Evolutionary conservation across 805 yeast species (phyloP).

Genomic region (Schwanniomyces vanrijiae): DNA sequence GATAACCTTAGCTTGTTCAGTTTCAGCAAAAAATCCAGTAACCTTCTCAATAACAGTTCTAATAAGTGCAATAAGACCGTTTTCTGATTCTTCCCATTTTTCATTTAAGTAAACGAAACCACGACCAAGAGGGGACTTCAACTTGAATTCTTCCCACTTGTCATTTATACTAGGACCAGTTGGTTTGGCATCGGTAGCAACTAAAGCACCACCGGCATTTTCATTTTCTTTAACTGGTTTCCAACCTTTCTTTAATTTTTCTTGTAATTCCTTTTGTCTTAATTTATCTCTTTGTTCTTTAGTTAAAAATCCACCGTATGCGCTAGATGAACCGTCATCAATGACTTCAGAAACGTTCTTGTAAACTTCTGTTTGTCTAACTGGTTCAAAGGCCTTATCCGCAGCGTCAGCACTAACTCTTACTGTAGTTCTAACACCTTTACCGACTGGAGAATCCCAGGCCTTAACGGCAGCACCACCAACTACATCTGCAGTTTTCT

Average conservation of each 20-base stretch:
- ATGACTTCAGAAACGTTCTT: slow-evolving; percentile 85
- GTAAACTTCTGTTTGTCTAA: slow-evolving; percentile 84
- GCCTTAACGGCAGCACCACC: slow-evolving; percentile 88
- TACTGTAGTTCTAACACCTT: slow-evolving; percentile 85
- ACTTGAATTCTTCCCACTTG: slow-evolving; percentile 64
- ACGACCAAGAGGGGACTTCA: slow-evolving; percentile 70
- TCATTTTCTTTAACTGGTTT: slow-evolving; percentile 75
- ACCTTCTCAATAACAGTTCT: slow-evolving; percentile 80
- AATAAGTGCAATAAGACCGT: slow-evolving; percentile 78
- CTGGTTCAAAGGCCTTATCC: slow-evolving; percentile 91
- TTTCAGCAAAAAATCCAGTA: slow-evolving; percentile 90
- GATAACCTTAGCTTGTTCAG: slow-evolving; percentile 92
- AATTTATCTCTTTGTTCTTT: slow-evolving; percentile 78
- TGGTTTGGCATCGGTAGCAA: slow-evolving; percentile 77
- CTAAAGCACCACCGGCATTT: slow-evolving; percentile 78
- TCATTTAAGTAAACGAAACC: slow-evolving; percentile 58
- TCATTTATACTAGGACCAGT: slow-evolving; percentile 68
- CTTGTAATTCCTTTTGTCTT: slow-evolving; percentile 52
- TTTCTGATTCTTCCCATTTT: slow-evolving; percentile 91
- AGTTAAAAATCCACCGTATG: slow-evolving; percentile 89
- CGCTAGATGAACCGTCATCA: slow-evolving; percentile 84
- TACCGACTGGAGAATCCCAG: slow-evolving; percentile 94
- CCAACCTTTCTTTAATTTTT: slow-evolving; percentile 58
- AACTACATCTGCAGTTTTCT: slow-evolving; percentile 90
- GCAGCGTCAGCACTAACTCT: slow-evolving; percentile 77